Evolutionary conservation across 306 rosid genomes (phyloP).

Genomic region (Senna siamea): DNA sequence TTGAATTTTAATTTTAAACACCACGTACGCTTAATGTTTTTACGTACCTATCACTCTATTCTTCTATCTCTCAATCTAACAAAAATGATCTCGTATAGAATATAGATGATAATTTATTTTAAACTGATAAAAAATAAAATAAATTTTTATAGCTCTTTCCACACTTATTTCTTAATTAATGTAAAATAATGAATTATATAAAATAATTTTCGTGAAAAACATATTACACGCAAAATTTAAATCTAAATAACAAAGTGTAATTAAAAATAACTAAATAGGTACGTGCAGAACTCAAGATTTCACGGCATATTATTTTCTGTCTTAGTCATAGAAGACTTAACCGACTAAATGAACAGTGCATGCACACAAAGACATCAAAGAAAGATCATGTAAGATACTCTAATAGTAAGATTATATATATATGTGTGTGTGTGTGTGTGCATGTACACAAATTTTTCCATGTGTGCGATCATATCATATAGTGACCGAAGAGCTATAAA

Average conservation of each 20-base stretch:
- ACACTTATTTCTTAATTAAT: too few relatives aligned
- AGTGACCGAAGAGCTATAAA: background rate
- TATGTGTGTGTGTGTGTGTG: constrained; percentile 33
- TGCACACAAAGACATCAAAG: constrained; percentile 48
- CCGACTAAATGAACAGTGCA: constrained; percentile 51
- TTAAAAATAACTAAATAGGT: background rate
- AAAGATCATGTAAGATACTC: constrained; percentile 44
- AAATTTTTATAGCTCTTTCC: too few relatives aligned
- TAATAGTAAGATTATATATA: background rate
- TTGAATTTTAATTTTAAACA: too few relatives aligned
- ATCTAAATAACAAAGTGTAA: background rate
- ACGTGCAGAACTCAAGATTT: constrained; percentile 9
- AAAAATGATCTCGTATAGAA: too few relatives aligned
- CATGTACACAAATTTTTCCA: constrained; percentile 38
- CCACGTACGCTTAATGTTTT: too few relatives aligned
- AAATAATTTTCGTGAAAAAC: background rate
- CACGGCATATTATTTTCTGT: constrained; percentile 13
- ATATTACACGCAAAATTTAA: background rate
- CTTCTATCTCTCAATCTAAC: too few relatives aligned
- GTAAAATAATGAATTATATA: background rate
- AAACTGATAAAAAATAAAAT: too few relatives aligned
- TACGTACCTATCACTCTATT: too few relatives aligned
- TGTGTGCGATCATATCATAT: constrained; percentile 26
- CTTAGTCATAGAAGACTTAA: constrained; percentile 36
- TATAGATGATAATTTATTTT: too few relatives aligned